Conservation (phyloP, 1,139 yeast species). For the Debaryomyces fabryi region DNA sequence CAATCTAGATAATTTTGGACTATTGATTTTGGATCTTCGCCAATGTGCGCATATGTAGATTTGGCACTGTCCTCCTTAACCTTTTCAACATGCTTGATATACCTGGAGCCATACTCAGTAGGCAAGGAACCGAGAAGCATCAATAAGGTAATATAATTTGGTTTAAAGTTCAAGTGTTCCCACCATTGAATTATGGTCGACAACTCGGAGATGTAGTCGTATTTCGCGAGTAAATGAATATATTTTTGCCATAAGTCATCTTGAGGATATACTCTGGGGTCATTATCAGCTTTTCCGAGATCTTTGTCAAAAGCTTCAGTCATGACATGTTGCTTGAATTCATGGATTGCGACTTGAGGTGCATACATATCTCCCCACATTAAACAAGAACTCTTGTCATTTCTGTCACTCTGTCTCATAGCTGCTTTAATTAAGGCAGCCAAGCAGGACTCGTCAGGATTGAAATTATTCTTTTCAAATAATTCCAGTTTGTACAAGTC, state of each 20-base stretch:
- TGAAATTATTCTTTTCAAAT: slow-evolving; percentile 12
- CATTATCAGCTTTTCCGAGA: slow-evolving; percentile 24
- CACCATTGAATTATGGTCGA: slow-evolving; percentile 59
- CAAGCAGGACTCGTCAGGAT: slow-evolving; percentile 43
- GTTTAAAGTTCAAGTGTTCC: slow-evolving; percentile 53
- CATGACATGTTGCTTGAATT: slow-evolving; percentile 47
- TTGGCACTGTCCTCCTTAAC: slow-evolving; percentile 20
- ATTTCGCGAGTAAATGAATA: slow-evolving; percentile 51
- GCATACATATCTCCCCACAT: slow-evolving; percentile 57
- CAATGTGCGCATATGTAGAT: background rate
- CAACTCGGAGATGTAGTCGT: slow-evolving; percentile 52
- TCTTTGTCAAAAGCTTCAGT: slow-evolving; percentile 22
- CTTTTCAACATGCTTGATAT: slow-evolving; percentile 41
- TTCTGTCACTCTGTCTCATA: slow-evolving; percentile 16
- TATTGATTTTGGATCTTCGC: background rate
- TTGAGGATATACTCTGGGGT: slow-evolving; percentile 42
- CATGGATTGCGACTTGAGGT: slow-evolving; percentile 62
- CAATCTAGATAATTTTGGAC: slow-evolving; percentile 15
- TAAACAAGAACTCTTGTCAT: slow-evolving; percentile 16
- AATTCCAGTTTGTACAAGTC: slow-evolving; percentile 34
- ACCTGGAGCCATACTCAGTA: slow-evolving; percentile 40
- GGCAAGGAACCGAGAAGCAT: slow-evolving; percentile 43
- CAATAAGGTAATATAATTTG: slow-evolving; percentile 42
- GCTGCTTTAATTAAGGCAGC: slow-evolving; percentile 48
- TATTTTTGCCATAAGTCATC: slow-evolving; percentile 54